Base-by-base conservation (phyloP, 179 eudicot species). In the Carnegiea gigantea region DNA sequence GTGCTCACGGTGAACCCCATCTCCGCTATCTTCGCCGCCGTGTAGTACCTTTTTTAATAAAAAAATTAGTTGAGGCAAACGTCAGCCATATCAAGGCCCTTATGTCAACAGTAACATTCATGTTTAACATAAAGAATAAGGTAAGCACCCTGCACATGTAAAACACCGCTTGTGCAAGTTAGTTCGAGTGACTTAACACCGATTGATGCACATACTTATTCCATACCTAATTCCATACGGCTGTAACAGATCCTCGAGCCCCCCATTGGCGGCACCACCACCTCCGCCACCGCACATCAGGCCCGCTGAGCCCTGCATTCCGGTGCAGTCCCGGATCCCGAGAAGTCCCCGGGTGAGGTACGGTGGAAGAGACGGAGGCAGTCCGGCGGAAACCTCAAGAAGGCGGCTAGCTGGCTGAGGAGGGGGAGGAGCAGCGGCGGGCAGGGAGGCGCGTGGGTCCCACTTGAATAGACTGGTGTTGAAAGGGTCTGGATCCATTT, bases 1-100 rank as follows among this genome's bases (percentile, higher is more conserved):
- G 99, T 96, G 86, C 83, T 94, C 70, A 86, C 97, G 5, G 99
- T 96, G 84, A 96, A 96, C n/a, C 99, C 99, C 70, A 96, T 86
- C 90, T 96, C 98, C 0, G 91, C 94, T 44, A 96, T 92, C 82
- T 92, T 96, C 6, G 97, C 89, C 10, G 95, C 93, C 15, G 99
- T 96, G 68, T 82, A 91, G 79, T 92, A 92, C 78, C 99, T 85
- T 30, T 14, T n/a, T 2, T 9, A 8, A 71, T 17, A 64, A n/a
- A 4, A 15, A 15, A 18, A 57, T 1, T 2, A 57, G n/a, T 57
- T 15, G 2, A 57, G 6, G 7, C 20, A 15, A 20, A 18, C 6
- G 62, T 18, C 23, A 57, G n/a, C 62, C 62, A 57, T 40, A 40
- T 40, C 44, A 40, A 40, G 44, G 44, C 44, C 44, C 44, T 40